Percentiles rank a stretch among this genome's conserved stretches.
These are phyloP conservation scores for Synchytrium microbalum DNA, from an alignment of 371 early-diverging fungal genomes.

Conservation along the genomic window DNA sequence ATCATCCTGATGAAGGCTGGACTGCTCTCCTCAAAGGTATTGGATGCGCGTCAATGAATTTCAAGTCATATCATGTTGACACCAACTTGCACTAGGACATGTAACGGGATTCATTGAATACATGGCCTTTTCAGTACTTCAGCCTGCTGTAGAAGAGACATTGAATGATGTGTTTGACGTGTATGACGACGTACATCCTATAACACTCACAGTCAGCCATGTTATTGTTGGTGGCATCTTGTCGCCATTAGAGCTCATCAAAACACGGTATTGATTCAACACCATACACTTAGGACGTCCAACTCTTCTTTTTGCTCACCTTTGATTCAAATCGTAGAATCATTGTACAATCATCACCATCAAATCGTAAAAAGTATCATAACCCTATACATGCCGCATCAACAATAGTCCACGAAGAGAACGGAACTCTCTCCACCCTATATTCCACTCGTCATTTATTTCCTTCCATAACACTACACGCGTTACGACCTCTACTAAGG, in stretches of 20 bases:
- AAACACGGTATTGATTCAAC: conserved; percentile 24
- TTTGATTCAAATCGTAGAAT: conserved; percentile 15
- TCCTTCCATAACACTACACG: conserved; percentile 26
- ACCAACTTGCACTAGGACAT: conserved; percentile 33
- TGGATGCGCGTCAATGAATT: background rate
- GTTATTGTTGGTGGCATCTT: conserved; percentile 25
- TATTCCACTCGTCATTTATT: conserved; percentile 24
- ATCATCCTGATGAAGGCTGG: conserved; percentile 24
- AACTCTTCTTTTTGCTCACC: background rate
- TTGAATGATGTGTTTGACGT: conserved; percentile 38
- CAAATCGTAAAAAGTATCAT: conserved; percentile 26
- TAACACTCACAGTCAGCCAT: conserved; percentile 23
- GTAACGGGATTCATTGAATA: conserved; percentile 26
- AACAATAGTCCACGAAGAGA: conserved; percentile 27
- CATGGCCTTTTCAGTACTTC: conserved; percentile 19
- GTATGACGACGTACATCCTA: conserved; percentile 35
- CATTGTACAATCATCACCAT: conserved; percentile 25
- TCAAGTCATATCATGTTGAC: too few species aligned
- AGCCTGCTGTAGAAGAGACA: conserved; percentile 34
- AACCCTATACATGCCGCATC: conserved; percentile 34
- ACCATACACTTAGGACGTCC: background rate
- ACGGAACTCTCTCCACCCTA: conserved; percentile 16
- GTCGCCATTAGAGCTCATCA: conserved; percentile 33
- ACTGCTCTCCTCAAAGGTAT: conserved; percentile 28
- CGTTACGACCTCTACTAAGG: conserved; percentile 24